Evolutionary conservation across 2,329 filamentous ascomycete species (phyloP).

Genomic region (Tolypocladium pustulatum): DNA sequence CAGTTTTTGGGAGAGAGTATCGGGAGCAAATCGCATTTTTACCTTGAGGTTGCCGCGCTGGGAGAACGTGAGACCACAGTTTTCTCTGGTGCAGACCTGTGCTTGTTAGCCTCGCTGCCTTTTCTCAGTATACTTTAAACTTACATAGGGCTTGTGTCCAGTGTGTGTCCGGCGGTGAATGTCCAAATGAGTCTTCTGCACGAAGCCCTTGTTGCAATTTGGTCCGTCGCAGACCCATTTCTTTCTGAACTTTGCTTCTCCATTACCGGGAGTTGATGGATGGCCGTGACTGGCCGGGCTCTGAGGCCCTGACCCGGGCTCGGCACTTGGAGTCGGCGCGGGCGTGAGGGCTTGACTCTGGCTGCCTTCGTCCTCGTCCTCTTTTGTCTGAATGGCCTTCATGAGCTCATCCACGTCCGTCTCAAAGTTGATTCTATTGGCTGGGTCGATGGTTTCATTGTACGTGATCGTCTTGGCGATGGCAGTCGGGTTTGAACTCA

Average conservation of each 20-base stretch:
- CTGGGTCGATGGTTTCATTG: constrained; percentile 35
- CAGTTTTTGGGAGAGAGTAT: background rate
- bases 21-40: constrained; percentile 12
- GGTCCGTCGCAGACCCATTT: constrained; percentile 64
- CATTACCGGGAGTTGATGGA: constrained; percentile 8
- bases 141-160: constrained; percentile 80
- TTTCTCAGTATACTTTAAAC: constrained; percentile 19
- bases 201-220: constrained; percentile 72
- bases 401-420: constrained; percentile 82
- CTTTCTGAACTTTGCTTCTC: constrained; percentile 33
- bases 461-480: constrained; percentile 30
- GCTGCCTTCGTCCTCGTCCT: constrained; percentile 19
- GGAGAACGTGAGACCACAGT: constrained; percentile 73
- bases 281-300: constrained; percentile 20
- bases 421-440: constrained; percentile 52
- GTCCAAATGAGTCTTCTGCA: constrained; percentile 85
- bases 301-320: constrained; percentile 6
- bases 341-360: constrained; percentile 14
- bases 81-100: constrained; percentile 57
- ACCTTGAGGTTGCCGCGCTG: constrained; percentile 87
- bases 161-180: constrained; percentile 86
- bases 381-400: constrained; percentile 72
- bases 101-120: background rate
- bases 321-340: constrained; percentile 9
- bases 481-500: constrained; percentile 15